A percentile compares a stretch with the other conserved stretches of the same genome.
Evolutionary conservation across 148 eudicot species (phyloP).

Genomic region (Rhododendron griersonianum): DNA sequence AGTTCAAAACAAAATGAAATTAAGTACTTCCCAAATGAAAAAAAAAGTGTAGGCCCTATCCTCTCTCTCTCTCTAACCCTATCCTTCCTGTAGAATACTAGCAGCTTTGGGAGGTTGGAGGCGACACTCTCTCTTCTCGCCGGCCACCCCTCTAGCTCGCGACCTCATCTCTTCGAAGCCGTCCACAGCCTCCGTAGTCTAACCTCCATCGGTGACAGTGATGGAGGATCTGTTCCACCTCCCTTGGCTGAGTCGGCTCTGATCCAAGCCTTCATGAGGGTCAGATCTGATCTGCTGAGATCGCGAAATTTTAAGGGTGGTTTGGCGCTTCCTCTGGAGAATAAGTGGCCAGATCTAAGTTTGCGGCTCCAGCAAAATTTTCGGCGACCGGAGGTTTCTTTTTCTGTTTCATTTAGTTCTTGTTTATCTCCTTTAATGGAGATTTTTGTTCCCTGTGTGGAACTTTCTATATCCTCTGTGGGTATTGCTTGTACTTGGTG

Average conservation of each 20-base stretch:
- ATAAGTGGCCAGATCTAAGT: neutral
- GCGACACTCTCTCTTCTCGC: neutral
- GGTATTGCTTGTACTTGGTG: neutral
- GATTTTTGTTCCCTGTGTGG: neutral
- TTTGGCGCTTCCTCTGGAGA: neutral
- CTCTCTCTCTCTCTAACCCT: neutral
- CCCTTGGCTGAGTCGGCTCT: neutral
- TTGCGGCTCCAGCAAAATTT: neutral
- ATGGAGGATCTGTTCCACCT: neutral
- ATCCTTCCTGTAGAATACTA: no score
- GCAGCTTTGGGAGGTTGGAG: neutral
- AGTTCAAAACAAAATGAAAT: no score
- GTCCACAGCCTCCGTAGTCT: neutral
- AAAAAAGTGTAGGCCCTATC: neutral
- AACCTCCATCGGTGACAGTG: neutral
- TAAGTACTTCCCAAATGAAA: neutral
- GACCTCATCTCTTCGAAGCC: neutral
- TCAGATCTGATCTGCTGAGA: neutral
- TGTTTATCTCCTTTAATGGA: neutral
- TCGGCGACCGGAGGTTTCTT: neutral
- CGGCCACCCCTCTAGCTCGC: neutral
- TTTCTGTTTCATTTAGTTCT: neutral
- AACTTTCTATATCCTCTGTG: no score
- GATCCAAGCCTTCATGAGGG: neutral
- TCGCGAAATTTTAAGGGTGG: neutral